Evolutionary conservation across 176 grass and related monocot species (phyloP), one percentile per base, ranked within the genome.

Genomic region (Juncus effusus): DNA sequence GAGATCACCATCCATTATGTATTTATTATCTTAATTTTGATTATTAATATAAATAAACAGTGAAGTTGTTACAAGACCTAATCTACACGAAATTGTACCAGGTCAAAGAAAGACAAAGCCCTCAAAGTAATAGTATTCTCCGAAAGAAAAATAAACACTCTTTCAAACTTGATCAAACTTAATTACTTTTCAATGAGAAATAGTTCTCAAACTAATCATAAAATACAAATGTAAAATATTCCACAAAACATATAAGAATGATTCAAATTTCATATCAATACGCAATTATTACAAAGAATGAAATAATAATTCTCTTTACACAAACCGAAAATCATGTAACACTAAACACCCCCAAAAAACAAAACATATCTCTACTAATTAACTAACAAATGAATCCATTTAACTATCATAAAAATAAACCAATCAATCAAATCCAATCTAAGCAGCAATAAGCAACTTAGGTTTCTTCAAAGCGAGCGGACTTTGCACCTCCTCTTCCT

Each of bases 401-500:
- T 28, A 28, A 28, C 19, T 28, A 28, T 28, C 19, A 70, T 52
- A 70, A 57, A 2, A 56, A 40, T 39, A 9, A 57, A 58, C 49
- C 16, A 50, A 60, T 10, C 53, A 56, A 54, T 12, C 35, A 12
- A 47, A 59, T 51, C 6, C 11, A 16, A 59, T 51, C 40, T 74
- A 83, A 3, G 81, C 75, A 42, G 94, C 81, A 10, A 90, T 79
- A 16, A 93, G 83, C 15, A 99, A 79, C 56, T 86, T 81, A 11
- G 88, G 88, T 79, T 99, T 99, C 85, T 99, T 99, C 75, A 93
- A 87, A 10, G 94, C 88, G 40, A 89, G 83, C 0, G 94, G 88
- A 64, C 94, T 99, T 88, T 93, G 94, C 75, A 93, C 94, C 83
- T 99, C 94, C 68, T 93, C 94, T 6, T 99, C 94, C 7, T 86